Evolutionary conservation across 441 rosid species (phyloP), one percentile per base, ranked within the genome.

Genomic region (Melastoma candidum): DNA sequence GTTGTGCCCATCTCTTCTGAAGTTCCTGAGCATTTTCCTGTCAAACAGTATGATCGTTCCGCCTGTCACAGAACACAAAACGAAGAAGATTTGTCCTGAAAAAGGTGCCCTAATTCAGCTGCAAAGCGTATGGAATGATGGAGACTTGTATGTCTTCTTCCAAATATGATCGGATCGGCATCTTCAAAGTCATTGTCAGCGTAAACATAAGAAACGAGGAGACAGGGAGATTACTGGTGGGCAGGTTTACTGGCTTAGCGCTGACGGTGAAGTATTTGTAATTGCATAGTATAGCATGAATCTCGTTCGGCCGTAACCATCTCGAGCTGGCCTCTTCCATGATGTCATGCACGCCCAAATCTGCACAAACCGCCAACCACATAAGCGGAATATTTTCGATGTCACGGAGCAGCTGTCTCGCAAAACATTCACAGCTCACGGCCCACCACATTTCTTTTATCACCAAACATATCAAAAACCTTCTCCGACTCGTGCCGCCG

Each of bases 281-380:
- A 54, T 93, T 93, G 54, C 77, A 80, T 13, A 93, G 87, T 54
- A 86, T 61, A 12, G 98, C 98, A 36, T 81, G 85, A 63, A 93
- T 88, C 75, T 93, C 98, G 39, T 93, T 93, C 1, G 98, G 98
- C 43, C 97, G 95, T 11, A 93, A 82, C 98, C 97, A 93, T 77
- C 97, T 82, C 10, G 72, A 58, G 66, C 56, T 77, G 11, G 93
- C 95, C 69, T 93, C 98, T 71, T 75, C 92, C 78, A 56, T 54
- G 66, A 81, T 81, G 61, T 13, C 70, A 22, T 26, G 62, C 36
- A 82, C 72, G 68, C 88, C 97, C 73, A 93, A 83, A 74, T 86
- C 98, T 88, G 81, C 66, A 29, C 3, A 29, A 6, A 29, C 7
- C 5, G 7, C 7, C 36, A 29, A 29, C 22, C 22, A 17, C 22